Evolutionary conservation across 1,284 basidiomycete species (phyloP).

Genomic region (Malassezia caprae): DNA sequence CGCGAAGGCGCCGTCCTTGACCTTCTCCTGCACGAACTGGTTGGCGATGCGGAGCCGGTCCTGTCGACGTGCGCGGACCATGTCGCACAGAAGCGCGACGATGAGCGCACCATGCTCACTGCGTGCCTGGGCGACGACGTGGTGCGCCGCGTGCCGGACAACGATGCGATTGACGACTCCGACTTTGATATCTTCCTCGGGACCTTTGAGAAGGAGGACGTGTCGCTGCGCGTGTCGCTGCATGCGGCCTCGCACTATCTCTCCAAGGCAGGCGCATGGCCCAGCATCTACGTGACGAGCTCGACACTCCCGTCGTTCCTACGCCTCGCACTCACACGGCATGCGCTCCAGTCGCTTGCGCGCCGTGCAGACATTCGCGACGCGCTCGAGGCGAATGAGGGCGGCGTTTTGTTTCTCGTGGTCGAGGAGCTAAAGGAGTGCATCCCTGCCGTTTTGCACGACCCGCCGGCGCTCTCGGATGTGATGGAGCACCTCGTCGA

Average conservation of each 20-base stretch:
- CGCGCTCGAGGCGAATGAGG: conserved; percentile 59
- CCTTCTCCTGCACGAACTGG: conserved; percentile 21
- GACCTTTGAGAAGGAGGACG: conserved; percentile 44
- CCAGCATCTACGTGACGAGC: conserved; percentile 68
- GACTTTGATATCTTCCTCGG: conserved; percentile 44
- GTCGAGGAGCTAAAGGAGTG: conserved; percentile 61
- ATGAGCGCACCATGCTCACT: conserved; percentile 60
- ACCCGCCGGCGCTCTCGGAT: conserved; percentile 42
- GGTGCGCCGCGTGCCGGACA: conserved; percentile 28
- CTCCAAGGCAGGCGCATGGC: conserved; percentile 50
- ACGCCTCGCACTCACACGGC: conserved; percentile 68
- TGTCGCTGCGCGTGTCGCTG: conserved; percentile 62
- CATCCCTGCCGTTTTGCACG: conserved; percentile 32
- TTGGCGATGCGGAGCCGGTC: background rate
- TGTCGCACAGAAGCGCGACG: conserved; percentile 46
- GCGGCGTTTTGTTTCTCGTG: conserved; percentile 64
- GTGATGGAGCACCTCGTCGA: conserved; percentile 38
- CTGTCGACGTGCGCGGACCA: background rate
- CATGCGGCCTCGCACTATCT: conserved; percentile 53
- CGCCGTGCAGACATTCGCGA: conserved; percentile 52
- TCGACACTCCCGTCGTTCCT: conserved; percentile 66
- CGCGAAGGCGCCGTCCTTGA: conserved; percentile 29
- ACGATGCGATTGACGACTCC: conserved; percentile 39
- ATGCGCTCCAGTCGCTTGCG: conserved; percentile 38
- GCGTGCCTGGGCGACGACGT: conserved; percentile 51